phyloP scores from a whole-genome alignment of 208 protist species.

The Trypanosoma conorhini region DNA sequence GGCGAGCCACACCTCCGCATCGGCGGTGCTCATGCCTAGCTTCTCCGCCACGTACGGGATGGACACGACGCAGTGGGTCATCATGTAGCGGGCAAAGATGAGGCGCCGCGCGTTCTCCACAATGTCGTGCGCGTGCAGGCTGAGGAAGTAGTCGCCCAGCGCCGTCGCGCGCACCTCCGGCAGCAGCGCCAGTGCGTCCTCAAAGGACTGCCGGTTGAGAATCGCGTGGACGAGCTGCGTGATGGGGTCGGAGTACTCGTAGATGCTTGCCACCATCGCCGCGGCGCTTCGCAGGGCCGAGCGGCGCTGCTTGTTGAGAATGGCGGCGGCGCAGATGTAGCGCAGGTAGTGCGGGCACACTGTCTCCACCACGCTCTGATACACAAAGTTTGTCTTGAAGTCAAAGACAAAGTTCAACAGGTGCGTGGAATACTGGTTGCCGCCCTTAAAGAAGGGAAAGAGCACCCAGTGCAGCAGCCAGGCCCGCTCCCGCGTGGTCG shows the following conservation, averaged over 20 bases:
- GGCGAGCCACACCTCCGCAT: conserved; percentile 90
- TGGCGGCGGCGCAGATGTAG: conserved; percentile 86
- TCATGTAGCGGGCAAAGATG: conserved; percentile 89
- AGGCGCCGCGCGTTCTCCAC: conserved; percentile 76
- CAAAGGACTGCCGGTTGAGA: conserved; percentile 72
- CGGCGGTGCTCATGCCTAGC: conserved; percentile 63
- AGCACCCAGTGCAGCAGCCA: conserved; percentile 93
- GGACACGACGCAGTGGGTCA: conserved; percentile 82
- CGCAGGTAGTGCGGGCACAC: conserved; percentile 90
- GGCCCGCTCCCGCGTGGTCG: conserved; percentile 70
- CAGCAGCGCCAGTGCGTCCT: conserved; percentile 76
- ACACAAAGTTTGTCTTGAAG: conserved; percentile 60
- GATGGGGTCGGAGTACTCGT: conserved; percentile 89
- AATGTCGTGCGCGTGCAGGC: conserved; percentile 63
- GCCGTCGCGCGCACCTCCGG: conserved; percentile 63
- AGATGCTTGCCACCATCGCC: conserved; percentile 63
- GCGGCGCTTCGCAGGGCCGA: conserved; percentile 68
- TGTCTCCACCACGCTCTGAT: conserved; percentile 85
- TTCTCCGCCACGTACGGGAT: conserved; percentile 85
- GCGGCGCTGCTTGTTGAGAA: conserved; percentile 79
- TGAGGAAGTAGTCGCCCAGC: conserved; percentile 85
- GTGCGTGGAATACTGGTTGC: conserved; percentile 73
- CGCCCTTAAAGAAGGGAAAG: conserved; percentile 93
- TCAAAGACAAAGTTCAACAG: conserved; percentile 87
- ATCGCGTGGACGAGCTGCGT: conserved; percentile 73